phyloP scores from a whole-genome alignment of 192 early-diverging fungal genomes.

The Coemansia sp. region DNA sequence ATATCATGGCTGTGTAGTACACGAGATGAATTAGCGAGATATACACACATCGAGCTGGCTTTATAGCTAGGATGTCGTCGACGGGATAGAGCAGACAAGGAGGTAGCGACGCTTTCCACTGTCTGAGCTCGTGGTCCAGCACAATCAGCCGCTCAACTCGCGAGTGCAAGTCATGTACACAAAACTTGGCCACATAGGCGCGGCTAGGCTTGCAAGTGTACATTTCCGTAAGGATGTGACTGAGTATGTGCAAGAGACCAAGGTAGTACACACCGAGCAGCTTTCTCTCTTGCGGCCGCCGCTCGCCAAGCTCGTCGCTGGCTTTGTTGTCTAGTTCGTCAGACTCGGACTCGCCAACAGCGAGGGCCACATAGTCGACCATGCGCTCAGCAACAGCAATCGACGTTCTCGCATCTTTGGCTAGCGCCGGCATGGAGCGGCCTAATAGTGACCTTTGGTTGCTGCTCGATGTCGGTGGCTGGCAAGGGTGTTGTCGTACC shows the following conservation, averaged over 20 bases:
- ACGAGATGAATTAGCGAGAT: conserved; percentile 49
- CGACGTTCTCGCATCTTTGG: neutral
- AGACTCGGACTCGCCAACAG: conserved; percentile 35
- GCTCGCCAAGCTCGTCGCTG: neutral
- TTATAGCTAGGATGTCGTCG: conserved; percentile 36
- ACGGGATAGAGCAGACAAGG: conserved; percentile 36
- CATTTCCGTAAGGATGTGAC: conserved; percentile 48
- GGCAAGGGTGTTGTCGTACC: neutral
- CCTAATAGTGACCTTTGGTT: neutral
- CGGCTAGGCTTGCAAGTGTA: conserved; percentile 52
- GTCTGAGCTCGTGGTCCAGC: conserved; percentile 51
- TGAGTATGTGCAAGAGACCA: conserved; percentile 42
- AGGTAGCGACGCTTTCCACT: conserved; percentile 48
- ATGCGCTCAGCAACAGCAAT: conserved; percentile 44
- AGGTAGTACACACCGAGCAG: conserved; percentile 47
- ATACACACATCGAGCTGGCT: conserved; percentile 43
- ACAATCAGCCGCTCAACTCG: conserved; percentile 36
- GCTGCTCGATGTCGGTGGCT: neutral
- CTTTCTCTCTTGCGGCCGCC: conserved; percentile 10
- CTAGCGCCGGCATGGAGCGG: neutral
- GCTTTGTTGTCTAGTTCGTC: conserved; percentile 18
- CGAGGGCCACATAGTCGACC: conserved; percentile 37
- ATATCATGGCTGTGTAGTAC: conserved; percentile 53
- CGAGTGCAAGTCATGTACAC: conserved; percentile 40
- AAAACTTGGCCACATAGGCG: conserved; percentile 25